Evolutionary conservation across 352 stramenopile species (phyloP).

Genomic region (Globisporangium alternatum): DNA sequence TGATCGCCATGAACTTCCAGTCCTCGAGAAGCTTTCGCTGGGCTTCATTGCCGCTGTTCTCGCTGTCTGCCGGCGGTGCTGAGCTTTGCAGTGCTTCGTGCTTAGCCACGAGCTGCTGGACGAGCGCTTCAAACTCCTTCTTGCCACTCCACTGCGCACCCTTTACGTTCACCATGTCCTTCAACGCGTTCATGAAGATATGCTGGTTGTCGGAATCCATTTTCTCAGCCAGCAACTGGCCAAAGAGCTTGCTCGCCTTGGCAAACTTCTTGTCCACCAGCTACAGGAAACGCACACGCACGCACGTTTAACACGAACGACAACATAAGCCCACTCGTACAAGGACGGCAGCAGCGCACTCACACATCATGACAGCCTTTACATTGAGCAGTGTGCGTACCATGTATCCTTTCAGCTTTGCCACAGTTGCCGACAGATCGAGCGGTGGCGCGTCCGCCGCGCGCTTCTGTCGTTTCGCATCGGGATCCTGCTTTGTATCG

Average conservation of each 20-base stretch:
- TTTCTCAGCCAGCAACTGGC: conserved; percentile 41
- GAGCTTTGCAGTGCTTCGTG: conserved; percentile 23
- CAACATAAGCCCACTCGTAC: not conserved
- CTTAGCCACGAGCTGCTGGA: conserved; percentile 41
- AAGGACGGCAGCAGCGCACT: not conserved
- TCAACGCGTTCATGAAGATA: conserved; percentile 47
- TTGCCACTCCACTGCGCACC: conserved; percentile 40
- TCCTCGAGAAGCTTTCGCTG: conserved; percentile 22
- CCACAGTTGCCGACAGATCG: conserved; percentile 39
- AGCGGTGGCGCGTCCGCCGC: conserved; percentile 27
- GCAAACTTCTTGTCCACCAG: conserved; percentile 74
- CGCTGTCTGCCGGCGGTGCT: not conserved
- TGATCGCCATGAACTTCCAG: conserved; percentile 61
- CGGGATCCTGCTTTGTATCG: not conserved
- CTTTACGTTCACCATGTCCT: conserved; percentile 44
- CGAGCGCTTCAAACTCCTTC: conserved; percentile 48
- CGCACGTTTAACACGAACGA: not conserved
- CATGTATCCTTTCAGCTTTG: conserved; percentile 70
- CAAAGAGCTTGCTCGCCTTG: conserved; percentile 62
- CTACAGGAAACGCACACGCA: conserved; percentile 19
- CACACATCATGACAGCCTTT: not conserved
- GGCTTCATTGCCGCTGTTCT: conserved; percentile 4
- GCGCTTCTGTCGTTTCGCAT: conserved; percentile 27
- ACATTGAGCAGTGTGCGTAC: conserved; percentile 17
- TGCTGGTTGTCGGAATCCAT: conserved; percentile 32